Percentiles rank a stretch among this genome's conserved stretches.
Evolutionary conservation across 108 stramenopile species (phyloP).

Genomic region (Craspedostauros australis): DNA sequence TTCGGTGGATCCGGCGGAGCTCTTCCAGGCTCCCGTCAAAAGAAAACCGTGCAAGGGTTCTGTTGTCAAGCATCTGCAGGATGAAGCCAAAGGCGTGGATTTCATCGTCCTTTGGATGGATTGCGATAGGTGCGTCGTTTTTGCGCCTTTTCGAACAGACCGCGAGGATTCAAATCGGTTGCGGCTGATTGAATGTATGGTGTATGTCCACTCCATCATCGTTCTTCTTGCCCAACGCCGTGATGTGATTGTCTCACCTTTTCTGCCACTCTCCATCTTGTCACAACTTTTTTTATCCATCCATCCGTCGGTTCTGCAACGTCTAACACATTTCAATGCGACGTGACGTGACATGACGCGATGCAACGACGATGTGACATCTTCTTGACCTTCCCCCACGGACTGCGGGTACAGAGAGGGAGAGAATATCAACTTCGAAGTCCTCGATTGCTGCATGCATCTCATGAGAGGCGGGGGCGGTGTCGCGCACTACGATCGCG

Average conservation of each 20-base stretch:
- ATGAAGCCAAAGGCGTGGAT: conserved; percentile 59
- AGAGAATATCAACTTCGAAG: conserved; percentile 96
- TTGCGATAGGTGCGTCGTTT: conserved; percentile 66
- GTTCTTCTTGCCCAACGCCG: not conserved
- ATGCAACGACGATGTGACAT: too few species aligned
- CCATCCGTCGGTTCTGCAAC: too few species aligned
- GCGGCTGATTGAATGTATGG: too few species aligned
- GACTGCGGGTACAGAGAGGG: too few species aligned
- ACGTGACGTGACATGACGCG: too few species aligned
- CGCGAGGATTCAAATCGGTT: not conserved
- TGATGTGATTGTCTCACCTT: not conserved
- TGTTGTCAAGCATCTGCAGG: conserved; percentile 79
- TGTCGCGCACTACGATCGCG: conserved; percentile 59
- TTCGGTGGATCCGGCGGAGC: conserved; percentile 84
- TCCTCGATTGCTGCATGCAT: conserved; percentile 77
- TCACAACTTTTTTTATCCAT: too few species aligned
- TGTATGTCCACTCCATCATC: not conserved
- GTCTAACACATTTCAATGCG: too few species aligned
- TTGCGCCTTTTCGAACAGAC: not conserved
- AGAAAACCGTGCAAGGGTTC: conserved; percentile 69
- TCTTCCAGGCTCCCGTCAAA: conserved; percentile 74
- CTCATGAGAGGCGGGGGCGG: conserved; percentile 44
- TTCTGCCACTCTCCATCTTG: too few species aligned
- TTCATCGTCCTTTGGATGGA: conserved; percentile 93
- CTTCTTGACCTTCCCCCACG: too few species aligned